Conservation (phyloP, 2,329 filamentous ascomycete species). For the Cladosporium sp. region DNA sequence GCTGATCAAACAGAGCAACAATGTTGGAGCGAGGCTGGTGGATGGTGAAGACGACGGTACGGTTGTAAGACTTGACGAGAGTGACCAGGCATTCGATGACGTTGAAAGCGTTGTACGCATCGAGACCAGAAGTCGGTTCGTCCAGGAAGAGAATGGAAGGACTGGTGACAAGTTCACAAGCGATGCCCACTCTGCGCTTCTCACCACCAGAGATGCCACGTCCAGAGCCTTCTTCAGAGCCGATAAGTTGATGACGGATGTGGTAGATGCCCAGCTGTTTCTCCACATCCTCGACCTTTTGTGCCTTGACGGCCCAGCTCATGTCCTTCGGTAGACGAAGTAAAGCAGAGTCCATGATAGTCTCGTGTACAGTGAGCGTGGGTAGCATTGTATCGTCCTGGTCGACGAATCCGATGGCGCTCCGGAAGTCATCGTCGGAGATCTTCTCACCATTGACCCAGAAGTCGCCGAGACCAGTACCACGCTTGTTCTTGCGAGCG, state of each 20-base stretch:
- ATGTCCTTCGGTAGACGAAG: slow-evolving; percentile 91
- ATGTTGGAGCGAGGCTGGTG: slow-evolving; percentile 98
- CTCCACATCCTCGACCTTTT: slow-evolving; percentile 88
- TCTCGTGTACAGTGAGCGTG: slow-evolving; percentile 95
- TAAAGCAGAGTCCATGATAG: slow-evolving; percentile 89
- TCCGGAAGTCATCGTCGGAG: slow-evolving; percentile 79
- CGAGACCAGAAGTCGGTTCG: slow-evolving; percentile 92
- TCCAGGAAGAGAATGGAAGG: slow-evolving; percentile 96
- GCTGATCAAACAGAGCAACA: slow-evolving; percentile 89
- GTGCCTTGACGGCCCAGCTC: slow-evolving; percentile 83
- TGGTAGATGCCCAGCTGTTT: slow-evolving; percentile 92
- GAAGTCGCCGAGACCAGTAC: slow-evolving; percentile 74
- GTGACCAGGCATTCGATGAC: slow-evolving; percentile 95
- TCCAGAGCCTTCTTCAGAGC: slow-evolving; percentile 90
- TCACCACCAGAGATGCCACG: slow-evolving; percentile 96
- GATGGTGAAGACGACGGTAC: slow-evolving; percentile 97
- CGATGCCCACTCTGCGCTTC: slow-evolving; percentile 93
- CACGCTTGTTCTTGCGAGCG: slow-evolving; percentile 94
- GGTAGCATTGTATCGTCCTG: slow-evolving; percentile 97
- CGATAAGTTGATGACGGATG: slow-evolving; percentile 92
- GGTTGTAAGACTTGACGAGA: slow-evolving; percentile 91
- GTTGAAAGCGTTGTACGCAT: slow-evolving; percentile 97
- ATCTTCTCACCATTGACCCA: slow-evolving; percentile 94
- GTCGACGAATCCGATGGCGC: slow-evolving; percentile 93
- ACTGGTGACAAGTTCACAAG: slow-evolving; percentile 95